phyloP scores from a whole-genome alignment of 176 grass and related monocot genomes.

The Sorghum bicolor region Sorghum_bicolor_NCBIv3 NC_012874.2:55217501-55218000 shows the following conservation, averaged over 20 bases:
- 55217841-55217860: background rate
- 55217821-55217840: background rate
- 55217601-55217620: constrained; percentile 68
- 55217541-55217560: background rate
- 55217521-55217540: background rate
- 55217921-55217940: constrained; percentile 81
- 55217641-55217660: constrained; percentile 74
- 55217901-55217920: constrained; percentile 62
- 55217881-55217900: background rate
- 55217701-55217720: constrained; percentile 36
- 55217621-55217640: constrained; percentile 83
- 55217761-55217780: background rate
- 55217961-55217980: constrained; percentile 94
- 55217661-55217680: constrained; percentile 74
- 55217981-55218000: constrained; percentile 85
- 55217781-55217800: background rate
- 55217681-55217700: constrained; percentile 81
- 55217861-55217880: background rate
- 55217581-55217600: constrained; percentile 47
- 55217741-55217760: background rate
- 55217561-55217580: background rate
- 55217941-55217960: constrained; percentile 84
- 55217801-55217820: background rate
- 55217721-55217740: constrained; percentile 4
- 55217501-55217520: background rate